Evolutionary conservation across 73 alveolate species (phyloP), one percentile per base, ranked within the genome.

Genomic region (Paramecium bursaria): DNA sequence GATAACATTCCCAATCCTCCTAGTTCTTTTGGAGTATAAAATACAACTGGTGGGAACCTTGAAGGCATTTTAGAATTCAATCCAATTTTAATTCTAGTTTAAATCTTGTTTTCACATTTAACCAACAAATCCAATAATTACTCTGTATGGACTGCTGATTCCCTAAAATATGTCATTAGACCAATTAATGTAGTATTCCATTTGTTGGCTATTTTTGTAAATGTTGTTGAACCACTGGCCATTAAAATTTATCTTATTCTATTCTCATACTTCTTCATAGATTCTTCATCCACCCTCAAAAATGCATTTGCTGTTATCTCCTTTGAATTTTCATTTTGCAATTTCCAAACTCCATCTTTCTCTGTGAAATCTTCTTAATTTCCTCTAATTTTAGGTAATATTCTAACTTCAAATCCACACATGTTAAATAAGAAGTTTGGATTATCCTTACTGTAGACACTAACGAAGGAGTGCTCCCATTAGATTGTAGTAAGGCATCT

Each of bases 1-100:
- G 99, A 95, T 46, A 97, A 90, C 96, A 92, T 92, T 31, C 94
- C 91, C 33, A 88, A 75, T 23, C 94, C 94, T 21, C 91, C 94
- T n/a, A 87, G 88, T 88, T 86, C 94, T 86, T 86, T 88, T 0
- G 94, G 92, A 1, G 94, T 98, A 91, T 98, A 98, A 93, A 98
- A 98, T 23, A 98, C 99, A 42, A 98, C 99, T 0, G 99, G 99
- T 0, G 99, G 99, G 97, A 98, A 98, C 26, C 99, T 92, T 50
- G 99, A 91, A 33, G 99, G 99, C 99, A 98, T 98, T 91, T 98
- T 98, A 47, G 99, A 97, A 90, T 98, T 98, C 74, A 98, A 92
- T 2, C 99, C 99, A 50, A 98, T 95, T 91, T 98, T 98, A 73
- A 98, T 98, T 50, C 99, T 92, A 3, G 99, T 98, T 95, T 98